phyloP scores from a whole-genome alignment of 2,329 filamentous ascomycete species.

The Talaromyces islandicus region DNA sequence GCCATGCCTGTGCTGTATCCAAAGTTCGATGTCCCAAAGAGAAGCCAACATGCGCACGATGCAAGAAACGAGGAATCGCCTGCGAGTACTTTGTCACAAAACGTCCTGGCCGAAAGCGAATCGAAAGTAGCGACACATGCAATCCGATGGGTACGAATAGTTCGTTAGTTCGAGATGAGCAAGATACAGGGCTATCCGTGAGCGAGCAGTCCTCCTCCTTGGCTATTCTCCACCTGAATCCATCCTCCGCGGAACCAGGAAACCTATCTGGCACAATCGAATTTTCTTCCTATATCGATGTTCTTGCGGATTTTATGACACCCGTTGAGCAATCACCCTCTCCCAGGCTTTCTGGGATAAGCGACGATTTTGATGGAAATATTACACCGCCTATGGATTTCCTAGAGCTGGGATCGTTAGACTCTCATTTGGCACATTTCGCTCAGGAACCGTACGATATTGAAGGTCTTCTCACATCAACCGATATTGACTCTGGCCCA shows the following conservation, averaged over 20 bases:
- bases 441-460: background rate
- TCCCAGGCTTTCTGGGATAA: background rate
- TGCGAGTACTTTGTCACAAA: conserved; percentile 29
- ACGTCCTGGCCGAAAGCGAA: conserved; percentile 20
- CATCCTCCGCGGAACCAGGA: background rate
- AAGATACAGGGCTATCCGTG: background rate
- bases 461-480: background rate
- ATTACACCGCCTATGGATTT: background rate
- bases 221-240: background rate
- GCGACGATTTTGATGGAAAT: background rate
- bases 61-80: conserved; percentile 20
- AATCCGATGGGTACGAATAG: background rate
- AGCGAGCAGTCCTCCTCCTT: background rate
- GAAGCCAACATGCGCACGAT: conserved; percentile 24
- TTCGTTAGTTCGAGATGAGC: background rate
- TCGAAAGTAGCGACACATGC: background rate
- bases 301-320: background rate
- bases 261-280: background rate
- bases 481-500: background rate
- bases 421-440: background rate
- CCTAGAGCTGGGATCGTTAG: background rate
- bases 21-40: conserved; percentile 20
- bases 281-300: background rate
- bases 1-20: conserved; percentile 30
- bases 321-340: background rate